A percentile compares a stretch with the other conserved stretches of the same genome.
phyloP scores from a whole-genome alignment of 164 flowering plant species.

The Hamamelis virginiana region DNA sequence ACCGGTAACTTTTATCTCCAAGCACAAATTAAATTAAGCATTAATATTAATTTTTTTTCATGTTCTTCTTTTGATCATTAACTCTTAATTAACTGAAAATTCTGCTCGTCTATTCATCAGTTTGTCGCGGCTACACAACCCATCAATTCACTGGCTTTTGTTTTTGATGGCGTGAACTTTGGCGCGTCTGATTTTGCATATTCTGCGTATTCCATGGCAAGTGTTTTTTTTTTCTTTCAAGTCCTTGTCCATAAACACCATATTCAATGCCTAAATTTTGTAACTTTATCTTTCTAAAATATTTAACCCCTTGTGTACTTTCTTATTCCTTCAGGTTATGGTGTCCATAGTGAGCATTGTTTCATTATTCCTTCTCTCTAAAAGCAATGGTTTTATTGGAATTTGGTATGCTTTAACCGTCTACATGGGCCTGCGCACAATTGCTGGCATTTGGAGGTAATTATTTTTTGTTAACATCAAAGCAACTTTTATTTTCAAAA shows the following conservation, averaged over 20 bases:
- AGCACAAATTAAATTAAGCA: not conserved
- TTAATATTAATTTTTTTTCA: not conserved
- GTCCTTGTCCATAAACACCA: not conserved
- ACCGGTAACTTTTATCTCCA: conserved; percentile 36
- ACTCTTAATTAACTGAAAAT: not conserved
- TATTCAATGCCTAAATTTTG: not conserved
- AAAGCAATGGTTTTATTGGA: conserved; percentile 73
- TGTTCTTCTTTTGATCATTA: not conserved
- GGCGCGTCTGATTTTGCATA: conserved; percentile 95
- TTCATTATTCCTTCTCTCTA: conserved; percentile 52
- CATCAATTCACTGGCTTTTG: conserved; percentile 48
- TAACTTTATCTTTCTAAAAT: not conserved
- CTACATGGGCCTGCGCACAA: conserved; percentile 67
- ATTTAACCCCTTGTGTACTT: no score
- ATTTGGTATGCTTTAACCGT: conserved; percentile 87
- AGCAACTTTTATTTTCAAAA: not conserved
- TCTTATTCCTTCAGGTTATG: conserved; percentile 61
- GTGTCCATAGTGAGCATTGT: conserved; percentile 68
- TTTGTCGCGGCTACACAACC: conserved; percentile 62
- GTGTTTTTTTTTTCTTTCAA: no score
- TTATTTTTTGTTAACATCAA: not conserved
- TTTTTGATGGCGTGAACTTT: conserved; percentile 75
- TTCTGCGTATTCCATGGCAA: conserved; percentile 83
- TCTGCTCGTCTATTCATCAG: conserved; percentile 14
- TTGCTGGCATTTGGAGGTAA: conserved; percentile 92